Evolutionary conservation across 139 green algal species (phyloP), one percentile per base, ranked within the genome.

Genomic region (Volvox africanus): DNA sequence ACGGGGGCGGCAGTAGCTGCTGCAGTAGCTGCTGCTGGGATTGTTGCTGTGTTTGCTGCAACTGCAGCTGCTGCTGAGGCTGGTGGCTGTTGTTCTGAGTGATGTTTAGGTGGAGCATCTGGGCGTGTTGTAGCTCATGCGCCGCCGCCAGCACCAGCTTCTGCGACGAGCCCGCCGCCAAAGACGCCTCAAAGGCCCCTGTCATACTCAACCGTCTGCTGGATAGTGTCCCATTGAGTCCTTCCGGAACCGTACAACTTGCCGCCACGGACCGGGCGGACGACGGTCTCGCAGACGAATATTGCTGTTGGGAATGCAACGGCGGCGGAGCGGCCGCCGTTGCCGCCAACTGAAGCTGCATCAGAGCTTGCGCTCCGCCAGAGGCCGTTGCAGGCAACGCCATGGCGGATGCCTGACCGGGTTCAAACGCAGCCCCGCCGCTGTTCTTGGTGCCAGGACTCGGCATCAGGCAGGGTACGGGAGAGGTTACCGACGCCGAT

Each of bases 91-190:
- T 61, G 30, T 88, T 35, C 65, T 30, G 65, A 28, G 65, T 30
- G 21, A 12, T 73, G 65, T 73, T 73, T 12, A 30, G 65, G 21
- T 73, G 44, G 9, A 55, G 44, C 32, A 33, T 30, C 50, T 86
- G 77, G 21, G 35, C 50, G 3, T 71, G 50, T 24, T 73, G 33
- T 24, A 88, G 82, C 65, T 88, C 82, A 17, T 65, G 33, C 0
- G 82, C 62, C 65, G 82, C 82, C 33, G 82, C 82, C 65, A 79
- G 65, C 2, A 88, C 82, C 21, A 88, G 65, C 35, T 71, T 62
- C 82, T 88, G 82, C 9, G 82, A 67, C 33, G 18, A 12, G 19
- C 32, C 82, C 24, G 82, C 55, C 6, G 28, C n/a, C n/a, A 75
- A 33, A 24, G 55, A 5, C 50, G 30, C 3, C 61, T 87, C 61